These are phyloP conservation scores for Gossypium lobatum DNA, from an alignment of 441 rosid species.

Conservation along the genomic window DNA sequence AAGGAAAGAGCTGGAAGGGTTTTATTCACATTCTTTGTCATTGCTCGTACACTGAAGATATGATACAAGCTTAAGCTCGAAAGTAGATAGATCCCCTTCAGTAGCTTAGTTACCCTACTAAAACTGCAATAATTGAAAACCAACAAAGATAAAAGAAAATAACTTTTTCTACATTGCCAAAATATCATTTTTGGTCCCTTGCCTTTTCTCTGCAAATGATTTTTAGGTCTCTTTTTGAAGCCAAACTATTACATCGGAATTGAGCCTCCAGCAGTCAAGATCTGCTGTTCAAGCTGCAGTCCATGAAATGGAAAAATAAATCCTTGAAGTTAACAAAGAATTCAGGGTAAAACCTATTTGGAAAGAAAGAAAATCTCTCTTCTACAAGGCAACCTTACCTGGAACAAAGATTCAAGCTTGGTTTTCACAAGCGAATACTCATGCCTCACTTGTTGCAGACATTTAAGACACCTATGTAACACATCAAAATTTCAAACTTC, in stretches of 20 bases:
- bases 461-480: conserved; percentile 42
- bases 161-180: conserved; percentile 15
- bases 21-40: conserved; percentile 31
- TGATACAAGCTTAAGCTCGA: conserved; percentile 22
- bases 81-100: conserved; percentile 14
- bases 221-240: background rate
- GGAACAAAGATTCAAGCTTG: conserved; percentile 54
- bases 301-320: conserved; percentile 5
- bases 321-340: background rate
- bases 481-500: background rate
- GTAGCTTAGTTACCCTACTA: conserved; percentile 11
- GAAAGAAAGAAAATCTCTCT: background rate
- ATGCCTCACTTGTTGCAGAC: conserved; percentile 52
- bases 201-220: background rate
- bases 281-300: conserved; percentile 50
- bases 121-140: conserved; percentile 3
- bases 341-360: background rate
- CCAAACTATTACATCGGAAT: conserved; percentile 20
- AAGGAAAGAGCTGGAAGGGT: conserved; percentile 12
- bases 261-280: conserved; percentile 45
- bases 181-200: conserved; percentile 9
- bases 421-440: conserved; percentile 46
- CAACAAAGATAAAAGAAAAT: conserved; percentile 11
- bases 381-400: conserved; percentile 25
- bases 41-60: conserved; percentile 23